A percentile compares a stretch with the other conserved stretches of the same genome.
phyloP scores from a whole-genome alignment of 2,329 filamentous ascomycete species.

The Apiospora malaysiana region DNA sequence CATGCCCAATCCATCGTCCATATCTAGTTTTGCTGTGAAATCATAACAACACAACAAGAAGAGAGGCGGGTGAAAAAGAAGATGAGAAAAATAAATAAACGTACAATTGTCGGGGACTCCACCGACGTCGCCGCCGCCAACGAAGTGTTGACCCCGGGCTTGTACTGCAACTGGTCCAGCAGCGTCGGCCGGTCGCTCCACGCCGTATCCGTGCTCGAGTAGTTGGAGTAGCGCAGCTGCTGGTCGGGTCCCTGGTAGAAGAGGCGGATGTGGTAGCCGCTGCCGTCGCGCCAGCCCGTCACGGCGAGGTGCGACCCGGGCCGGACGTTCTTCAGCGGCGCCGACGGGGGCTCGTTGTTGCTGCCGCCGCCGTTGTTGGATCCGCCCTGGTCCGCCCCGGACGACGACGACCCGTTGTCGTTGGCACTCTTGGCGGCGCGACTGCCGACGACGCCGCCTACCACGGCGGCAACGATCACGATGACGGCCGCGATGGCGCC shows the following conservation, averaged over 20 bases:
- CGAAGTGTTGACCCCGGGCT: slow-evolving; percentile 8
- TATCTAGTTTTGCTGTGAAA: too few relatives aligned
- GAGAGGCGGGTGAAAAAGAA: too few relatives aligned
- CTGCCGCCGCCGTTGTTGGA: not conserved
- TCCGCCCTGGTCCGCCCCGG: not conserved
- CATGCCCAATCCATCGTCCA: too few relatives aligned
- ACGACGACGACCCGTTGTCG: not conserved
- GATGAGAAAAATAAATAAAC: too few relatives aligned
- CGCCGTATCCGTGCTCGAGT: slow-evolving; percentile 10
- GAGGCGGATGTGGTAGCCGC: slow-evolving; percentile 11
- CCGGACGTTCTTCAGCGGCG: slow-evolving; percentile 11
- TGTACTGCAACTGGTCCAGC: slow-evolving; percentile 10
- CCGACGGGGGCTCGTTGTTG: not conserved
- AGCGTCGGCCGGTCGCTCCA: slow-evolving; percentile 13
- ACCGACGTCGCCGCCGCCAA: slow-evolving; percentile 20
- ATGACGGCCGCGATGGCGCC: slow-evolving; percentile 17
- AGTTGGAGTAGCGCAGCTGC: slow-evolving; percentile 19
- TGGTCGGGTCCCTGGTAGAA: slow-evolving; percentile 26
- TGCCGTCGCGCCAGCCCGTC: slow-evolving; percentile 23
- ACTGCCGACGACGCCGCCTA: slow-evolving; percentile 23
- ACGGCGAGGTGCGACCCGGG: slow-evolving; percentile 16
- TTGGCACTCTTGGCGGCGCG: not conserved
- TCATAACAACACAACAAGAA: too few relatives aligned
- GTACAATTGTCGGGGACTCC: not conserved
- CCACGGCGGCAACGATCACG: slow-evolving; percentile 20